Conservation (phyloP, 2,329 filamentous ascomycete species). For the Trichoderma cornu-damae region DNA sequence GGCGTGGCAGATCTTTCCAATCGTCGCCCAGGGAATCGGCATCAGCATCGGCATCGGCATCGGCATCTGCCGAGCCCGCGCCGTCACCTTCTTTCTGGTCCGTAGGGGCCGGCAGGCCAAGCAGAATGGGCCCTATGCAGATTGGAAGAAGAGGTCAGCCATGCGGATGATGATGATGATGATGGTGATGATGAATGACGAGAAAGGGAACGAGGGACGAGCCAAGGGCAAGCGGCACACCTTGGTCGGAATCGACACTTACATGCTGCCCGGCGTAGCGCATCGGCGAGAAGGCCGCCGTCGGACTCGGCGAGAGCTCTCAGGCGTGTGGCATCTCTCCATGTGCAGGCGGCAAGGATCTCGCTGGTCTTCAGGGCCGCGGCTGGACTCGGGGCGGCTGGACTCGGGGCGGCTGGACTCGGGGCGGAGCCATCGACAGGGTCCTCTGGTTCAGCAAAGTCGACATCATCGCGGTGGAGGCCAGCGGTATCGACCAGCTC, state of each 20-base stretch:
- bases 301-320: constrained; percentile 54
- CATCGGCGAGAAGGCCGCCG: constrained; percentile 64
- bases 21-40: constrained; percentile 23
- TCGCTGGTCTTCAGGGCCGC: constrained; percentile 35
- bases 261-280: constrained; percentile 72
- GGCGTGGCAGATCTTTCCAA: constrained; percentile 64
- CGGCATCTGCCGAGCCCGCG: neutral
- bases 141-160: constrained; percentile 13
- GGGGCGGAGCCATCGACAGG: constrained; percentile 19
- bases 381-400: constrained; percentile 17
- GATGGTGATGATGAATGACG: neutral
- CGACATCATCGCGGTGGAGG: constrained; percentile 9
- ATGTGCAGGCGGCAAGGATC: constrained; percentile 53
- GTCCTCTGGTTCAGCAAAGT: constrained; percentile 15
- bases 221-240: neutral
- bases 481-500: constrained; percentile 15
- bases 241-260: constrained; percentile 38
- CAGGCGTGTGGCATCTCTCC: constrained; percentile 52
- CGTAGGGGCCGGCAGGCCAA: constrained; percentile 38
- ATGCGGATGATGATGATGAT: neutral
- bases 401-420: constrained; percentile 16
- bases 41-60: constrained; percentile 20
- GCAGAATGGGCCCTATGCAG: constrained; percentile 56
- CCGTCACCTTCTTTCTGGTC: neutral
- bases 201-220: neutral